Evolutionary conservation across 257 asterid species (phyloP), one percentile per base, ranked within the genome.

Genomic region (Echites panduratus): DNA sequence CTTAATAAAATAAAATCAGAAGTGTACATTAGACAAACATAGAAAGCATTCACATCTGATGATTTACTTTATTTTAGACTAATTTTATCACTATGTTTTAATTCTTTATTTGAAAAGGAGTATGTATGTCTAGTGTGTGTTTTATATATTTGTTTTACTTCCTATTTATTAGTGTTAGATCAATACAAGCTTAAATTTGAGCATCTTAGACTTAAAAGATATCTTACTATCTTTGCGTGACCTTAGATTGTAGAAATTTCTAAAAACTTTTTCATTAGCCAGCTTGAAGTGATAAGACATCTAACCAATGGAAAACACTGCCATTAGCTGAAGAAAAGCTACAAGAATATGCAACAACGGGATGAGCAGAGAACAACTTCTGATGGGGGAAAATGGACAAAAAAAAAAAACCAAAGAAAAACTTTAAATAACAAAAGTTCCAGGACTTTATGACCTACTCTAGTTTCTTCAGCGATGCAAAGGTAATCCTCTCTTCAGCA

Each of bases 381-480:
- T 20, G 65, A 70, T 45, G 73, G n/a, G 70, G 49, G 12, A 38
- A 64, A 65, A 22, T 32, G 38, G 20, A 17, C 17, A 40, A 19
- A 14, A n/a, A 45, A 43, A 43, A 22, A 20, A 20, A n/a, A n/a
- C n/a, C n/a, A n/a, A 65, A 41, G 9, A 41, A 1, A 7, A 41
- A 41, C 45, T 41, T n/a, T 0, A 41, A 41, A 41, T 22, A 29
- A 76, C 63, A 75, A 7, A 48, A 63, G 64, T 73, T 73, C 57
- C 49, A 63, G 78, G 70, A 74, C 27, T 76, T 50, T 12, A 47
- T 52, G 62, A 81, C 93, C 5, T 84, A 91, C 98, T 81, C 92
- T 56, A 94, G 78, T 75, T 89, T 88, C 79, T 91, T 94, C 50
- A 94, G 75, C 70, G 95, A 75, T 77, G 87, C 97, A 49, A 76